Evolutionary conservation across 495 filamentous ascomycete genomes (phyloP).

Genomic region (Xylaria venustula): DNA sequence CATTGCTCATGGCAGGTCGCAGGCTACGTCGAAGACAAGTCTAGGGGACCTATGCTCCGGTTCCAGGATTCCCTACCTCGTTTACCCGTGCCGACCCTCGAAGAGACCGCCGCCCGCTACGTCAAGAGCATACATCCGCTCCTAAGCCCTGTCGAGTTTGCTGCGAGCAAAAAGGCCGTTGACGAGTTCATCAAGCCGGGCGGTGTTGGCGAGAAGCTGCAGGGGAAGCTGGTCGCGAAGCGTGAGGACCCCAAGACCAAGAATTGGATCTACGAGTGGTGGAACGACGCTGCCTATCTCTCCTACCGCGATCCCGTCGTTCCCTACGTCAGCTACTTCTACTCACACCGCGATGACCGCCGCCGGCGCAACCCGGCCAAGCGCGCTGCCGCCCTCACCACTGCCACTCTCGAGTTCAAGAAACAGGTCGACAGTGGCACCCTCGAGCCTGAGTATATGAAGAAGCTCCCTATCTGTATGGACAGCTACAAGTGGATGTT

Average conservation of each 20-base stretch:
- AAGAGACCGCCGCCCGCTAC: slow-evolving; percentile 90
- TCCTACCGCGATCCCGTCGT: slow-evolving; percentile 93
- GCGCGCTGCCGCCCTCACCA: slow-evolving; percentile 86
- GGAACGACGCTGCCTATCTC: slow-evolving; percentile 92
- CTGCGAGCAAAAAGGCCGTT: slow-evolving; percentile 76
- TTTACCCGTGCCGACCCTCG: slow-evolving; percentile 86
- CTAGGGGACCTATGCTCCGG: slow-evolving; percentile 89
- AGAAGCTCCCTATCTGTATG: slow-evolving; percentile 93
- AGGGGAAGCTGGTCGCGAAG: slow-evolving; percentile 81
- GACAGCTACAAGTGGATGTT: slow-evolving; percentile 99
- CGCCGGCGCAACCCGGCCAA: slow-evolving; percentile 83
- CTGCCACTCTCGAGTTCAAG: slow-evolving; percentile 88
- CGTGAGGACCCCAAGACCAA: slow-evolving; percentile 78
- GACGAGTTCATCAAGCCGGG: slow-evolving; percentile 79
- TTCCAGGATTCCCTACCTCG: slow-evolving; percentile 94
- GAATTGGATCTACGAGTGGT: slow-evolving; percentile 98
- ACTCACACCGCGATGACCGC: slow-evolving; percentile 94
- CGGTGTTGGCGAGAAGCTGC: slow-evolving; percentile 78
- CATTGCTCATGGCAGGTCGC: slow-evolving; percentile 12
- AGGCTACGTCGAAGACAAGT: slow-evolving; percentile 91
- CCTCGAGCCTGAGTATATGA: slow-evolving; percentile 98
- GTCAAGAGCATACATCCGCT: slow-evolving; percentile 88
- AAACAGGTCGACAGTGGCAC: slow-evolving; percentile 78
- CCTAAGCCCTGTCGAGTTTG: slow-evolving; percentile 68
- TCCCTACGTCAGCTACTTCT: slow-evolving; percentile 99